These are phyloP conservation scores for Rhodomyrtus psidioides DNA, from an alignment of 441 rosid species.

Conservation along the genomic window DNA sequence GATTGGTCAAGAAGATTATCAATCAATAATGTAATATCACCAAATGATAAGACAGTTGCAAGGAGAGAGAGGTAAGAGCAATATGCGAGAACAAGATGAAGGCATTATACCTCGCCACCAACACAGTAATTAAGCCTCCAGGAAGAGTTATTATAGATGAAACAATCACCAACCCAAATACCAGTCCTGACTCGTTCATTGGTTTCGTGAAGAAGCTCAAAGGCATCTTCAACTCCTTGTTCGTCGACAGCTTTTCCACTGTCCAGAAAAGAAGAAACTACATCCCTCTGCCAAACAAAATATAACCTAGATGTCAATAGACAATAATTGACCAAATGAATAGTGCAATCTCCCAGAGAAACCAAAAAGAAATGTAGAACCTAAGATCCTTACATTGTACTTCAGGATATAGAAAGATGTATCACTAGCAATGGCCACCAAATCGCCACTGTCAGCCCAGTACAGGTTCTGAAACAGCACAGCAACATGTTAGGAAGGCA, in stretches of 20 bases:
- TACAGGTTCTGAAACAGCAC: conserved; percentile 63
- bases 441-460: conserved; percentile 99
- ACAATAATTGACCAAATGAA: background rate
- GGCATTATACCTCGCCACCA: conserved; percentile 84
- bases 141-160: conserved; percentile 87
- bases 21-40: conserved; percentile 1
- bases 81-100: background rate
- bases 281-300: conserved; percentile 59
- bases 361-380: background rate
- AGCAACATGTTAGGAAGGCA: conserved; percentile 8
- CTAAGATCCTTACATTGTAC: conserved; percentile 54
- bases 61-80: background rate
- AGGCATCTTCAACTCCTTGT: conserved; percentile 97
- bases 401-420: conserved; percentile 95
- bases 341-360: background rate
- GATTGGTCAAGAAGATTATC: background rate
- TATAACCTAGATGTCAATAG: background rate
- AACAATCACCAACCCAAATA: conserved; percentile 99
- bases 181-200: conserved; percentile 98
- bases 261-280: conserved; percentile 76
- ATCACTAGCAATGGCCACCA: conserved; percentile 96
- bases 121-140: conserved; percentile 99
- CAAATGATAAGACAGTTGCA: background rate
- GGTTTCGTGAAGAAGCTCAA: conserved; percentile 96
- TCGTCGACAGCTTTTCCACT: conserved; percentile 87